These are phyloP conservation scores for Hericium alpestre DNA, from an alignment of 768 basidiomycete genomes.

Conservation along the genomic window DNA sequence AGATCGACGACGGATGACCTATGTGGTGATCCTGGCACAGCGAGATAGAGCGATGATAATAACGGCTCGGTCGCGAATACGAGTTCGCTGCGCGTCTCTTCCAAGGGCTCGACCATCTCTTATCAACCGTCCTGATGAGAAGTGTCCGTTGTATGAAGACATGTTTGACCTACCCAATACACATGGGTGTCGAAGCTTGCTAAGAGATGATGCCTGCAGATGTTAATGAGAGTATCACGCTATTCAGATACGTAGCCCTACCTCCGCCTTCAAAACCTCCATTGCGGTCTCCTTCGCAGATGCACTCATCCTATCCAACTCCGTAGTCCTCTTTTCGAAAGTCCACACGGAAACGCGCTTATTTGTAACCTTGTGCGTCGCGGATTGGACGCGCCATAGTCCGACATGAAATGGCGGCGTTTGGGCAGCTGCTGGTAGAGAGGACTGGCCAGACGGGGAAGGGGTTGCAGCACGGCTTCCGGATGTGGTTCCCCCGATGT, in stretches of 20 bases:
- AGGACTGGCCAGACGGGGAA: conserved; percentile 22
- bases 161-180: conserved; percentile 54
- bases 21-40: conserved; percentile 56
- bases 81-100: conserved; percentile 82
- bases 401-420: conserved; percentile 62
- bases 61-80: conserved; percentile 91
- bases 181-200: conserved; percentile 84
- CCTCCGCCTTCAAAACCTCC: conserved; percentile 88
- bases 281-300: conserved; percentile 62
- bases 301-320: conserved; percentile 60
- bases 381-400: conserved; percentile 81
- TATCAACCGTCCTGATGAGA: conserved; percentile 11
- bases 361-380: conserved; percentile 77
- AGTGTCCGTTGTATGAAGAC: background rate
- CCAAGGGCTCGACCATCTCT: conserved; percentile 97
- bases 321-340: conserved; percentile 71
- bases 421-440: conserved; percentile 28
- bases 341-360: conserved; percentile 92
- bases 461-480: conserved; percentile 26
- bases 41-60: conserved; percentile 68
- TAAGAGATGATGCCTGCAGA: conserved; percentile 67
- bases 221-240: background rate
- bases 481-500: conserved; percentile 33
- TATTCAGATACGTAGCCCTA: conserved; percentile 22
- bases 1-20: conserved; percentile 61